A percentile compares a stretch with the other conserved stretches of the same genome.
phyloP scores from a whole-genome alignment of 202 grass and related monocot genomes.

The Dendrocalamus latiflorus region DNA sequence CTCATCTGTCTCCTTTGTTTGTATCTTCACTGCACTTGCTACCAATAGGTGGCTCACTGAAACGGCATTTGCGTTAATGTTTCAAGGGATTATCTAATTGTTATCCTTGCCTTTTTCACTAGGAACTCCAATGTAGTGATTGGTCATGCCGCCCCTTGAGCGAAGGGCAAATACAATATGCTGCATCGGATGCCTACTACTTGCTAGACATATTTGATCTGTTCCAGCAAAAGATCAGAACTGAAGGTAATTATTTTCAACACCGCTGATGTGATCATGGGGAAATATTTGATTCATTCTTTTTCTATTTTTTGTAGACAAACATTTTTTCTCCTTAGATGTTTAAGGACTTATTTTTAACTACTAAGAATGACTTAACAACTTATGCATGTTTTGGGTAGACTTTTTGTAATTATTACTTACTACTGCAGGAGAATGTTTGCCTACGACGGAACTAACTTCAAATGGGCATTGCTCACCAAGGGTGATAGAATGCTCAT shows the following conservation, averaged over 20 bases:
- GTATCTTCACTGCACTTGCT: neutral
- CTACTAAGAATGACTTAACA: neutral
- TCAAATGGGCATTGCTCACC: constrained; percentile 15
- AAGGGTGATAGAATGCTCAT: constrained; percentile 18
- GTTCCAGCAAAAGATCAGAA: constrained; percentile 47
- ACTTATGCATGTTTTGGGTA: neutral
- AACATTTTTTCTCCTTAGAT: neutral
- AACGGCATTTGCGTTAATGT: neutral
- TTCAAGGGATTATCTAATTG: neutral
- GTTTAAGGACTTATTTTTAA: neutral
- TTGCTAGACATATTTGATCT: constrained; percentile 82
- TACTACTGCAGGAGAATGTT: constrained; percentile 29
- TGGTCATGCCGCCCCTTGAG: constrained; percentile 81
- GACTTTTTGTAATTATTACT: constrained; percentile 3
- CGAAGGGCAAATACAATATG: constrained; percentile 84
- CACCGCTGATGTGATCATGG: neutral
- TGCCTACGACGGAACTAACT: neutral
- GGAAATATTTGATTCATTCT: neutral
- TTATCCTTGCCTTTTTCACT: constrained; percentile 14
- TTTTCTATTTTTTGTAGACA: neutral
- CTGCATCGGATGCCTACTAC: constrained; percentile 91
- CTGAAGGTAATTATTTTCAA: constrained; percentile 49
- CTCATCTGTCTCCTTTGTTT: neutral
- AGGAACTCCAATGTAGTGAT: constrained; percentile 99
- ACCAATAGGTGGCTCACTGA: neutral